Evolutionary conservation across 495 filamentous ascomycete genomes (phyloP).

Genomic region (Filosporella fistucella): DNA sequence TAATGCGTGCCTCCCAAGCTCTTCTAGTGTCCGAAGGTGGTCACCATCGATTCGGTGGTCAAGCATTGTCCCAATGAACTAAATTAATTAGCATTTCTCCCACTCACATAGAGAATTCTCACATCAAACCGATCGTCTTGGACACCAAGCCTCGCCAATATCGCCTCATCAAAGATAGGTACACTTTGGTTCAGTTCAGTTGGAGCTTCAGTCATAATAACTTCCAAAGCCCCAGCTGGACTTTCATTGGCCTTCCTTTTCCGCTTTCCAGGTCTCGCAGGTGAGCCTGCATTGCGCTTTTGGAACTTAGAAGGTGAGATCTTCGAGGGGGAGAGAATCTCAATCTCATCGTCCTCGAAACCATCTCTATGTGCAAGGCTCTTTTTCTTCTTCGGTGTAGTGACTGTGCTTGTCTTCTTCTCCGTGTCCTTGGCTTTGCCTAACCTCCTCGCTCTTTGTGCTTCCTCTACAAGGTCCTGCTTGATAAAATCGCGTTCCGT

Average conservation of each 20-base stretch:
- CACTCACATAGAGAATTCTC: too few species aligned
- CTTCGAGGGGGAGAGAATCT: constrained; percentile 30
- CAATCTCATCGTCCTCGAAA: constrained; percentile 49
- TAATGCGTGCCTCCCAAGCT: constrained; percentile 19
- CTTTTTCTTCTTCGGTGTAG: constrained; percentile 46
- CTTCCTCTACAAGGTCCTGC: constrained; percentile 44
- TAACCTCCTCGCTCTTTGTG: constrained; percentile 24
- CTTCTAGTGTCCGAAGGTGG: constrained; percentile 21
- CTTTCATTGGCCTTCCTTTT: constrained; percentile 47
- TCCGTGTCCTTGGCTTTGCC: constrained; percentile 31
- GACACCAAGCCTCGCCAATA: constrained; percentile 14
- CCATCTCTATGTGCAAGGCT: constrained; percentile 42
- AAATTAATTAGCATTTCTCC: not conserved
- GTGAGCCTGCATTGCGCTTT: constrained; percentile 11
- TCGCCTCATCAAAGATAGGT: constrained; percentile 13
- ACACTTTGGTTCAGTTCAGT: constrained; percentile 3
- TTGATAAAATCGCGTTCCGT: constrained; percentile 50
- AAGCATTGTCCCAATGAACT: constrained; percentile 24
- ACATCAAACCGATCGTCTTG: constrained; percentile 26
- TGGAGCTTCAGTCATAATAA: constrained; percentile 25
- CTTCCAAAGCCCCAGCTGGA: constrained; percentile 44
- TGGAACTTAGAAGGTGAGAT: constrained; percentile 22
- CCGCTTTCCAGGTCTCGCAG: constrained; percentile 35
- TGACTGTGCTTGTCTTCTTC: constrained; percentile 22
- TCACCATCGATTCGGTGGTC: constrained; percentile 17